Conservation (phyloP, 148 eudicot genomes). For the Persicaria maculosa region DNA sequence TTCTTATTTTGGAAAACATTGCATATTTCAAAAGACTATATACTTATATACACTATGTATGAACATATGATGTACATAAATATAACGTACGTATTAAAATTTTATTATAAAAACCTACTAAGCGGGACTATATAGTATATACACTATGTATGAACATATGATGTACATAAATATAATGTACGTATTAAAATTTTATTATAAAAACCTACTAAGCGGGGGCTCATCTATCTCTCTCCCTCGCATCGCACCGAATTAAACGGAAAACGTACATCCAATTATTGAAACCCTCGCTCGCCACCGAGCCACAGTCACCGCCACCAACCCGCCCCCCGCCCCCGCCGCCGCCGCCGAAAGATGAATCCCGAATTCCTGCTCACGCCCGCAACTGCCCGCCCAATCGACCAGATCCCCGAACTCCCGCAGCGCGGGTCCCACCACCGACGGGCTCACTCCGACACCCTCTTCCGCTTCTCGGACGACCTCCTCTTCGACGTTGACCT, state of each 20-base stretch:
- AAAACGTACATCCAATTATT: not conserved
- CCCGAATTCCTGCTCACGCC: not conserved
- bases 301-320: not conserved
- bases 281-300: not conserved
- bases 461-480: slow-evolving; percentile 60
- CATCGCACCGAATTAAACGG: not conserved
- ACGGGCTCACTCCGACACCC: slow-evolving; percentile 73
- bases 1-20: too few relatives aligned
- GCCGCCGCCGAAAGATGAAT: not conserved
- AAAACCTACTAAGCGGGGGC: not conserved
- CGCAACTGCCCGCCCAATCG: slow-evolving; percentile 1
- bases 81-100: too few relatives aligned
- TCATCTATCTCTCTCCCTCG: not conserved
- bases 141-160: too few relatives aligned
- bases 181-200: not conserved
- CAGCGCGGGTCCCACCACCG: slow-evolving; percentile 52
- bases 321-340: not conserved
- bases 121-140: too few relatives aligned
- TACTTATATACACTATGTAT: too few relatives aligned
- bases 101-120: too few relatives aligned
- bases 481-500: slow-evolving; percentile 49
- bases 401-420: slow-evolving; percentile 40
- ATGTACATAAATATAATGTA: too few relatives aligned
- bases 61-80: too few relatives aligned
- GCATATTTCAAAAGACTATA: too few relatives aligned